Evolutionary conservation across 805 yeast genomes (phyloP).

Genomic region (Pichia gijzeniarum): DNA sequence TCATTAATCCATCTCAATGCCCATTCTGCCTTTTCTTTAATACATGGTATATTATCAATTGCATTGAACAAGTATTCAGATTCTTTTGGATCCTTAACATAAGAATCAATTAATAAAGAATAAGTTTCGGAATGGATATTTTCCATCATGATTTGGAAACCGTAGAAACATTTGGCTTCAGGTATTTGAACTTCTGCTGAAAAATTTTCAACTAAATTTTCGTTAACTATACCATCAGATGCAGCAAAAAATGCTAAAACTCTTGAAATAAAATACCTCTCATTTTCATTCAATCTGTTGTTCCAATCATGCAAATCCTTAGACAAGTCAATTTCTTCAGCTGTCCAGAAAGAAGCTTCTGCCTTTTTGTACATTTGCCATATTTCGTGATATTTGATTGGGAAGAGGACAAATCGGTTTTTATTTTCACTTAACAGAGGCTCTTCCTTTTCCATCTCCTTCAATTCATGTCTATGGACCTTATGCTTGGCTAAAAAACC

Average conservation of each 20-base stretch:
- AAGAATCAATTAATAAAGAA: slow-evolving; percentile 88
- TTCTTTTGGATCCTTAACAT: slow-evolving; percentile 94
- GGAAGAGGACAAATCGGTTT: slow-evolving; percentile 87
- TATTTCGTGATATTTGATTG: slow-evolving; percentile 93
- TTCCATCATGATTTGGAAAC: slow-evolving; percentile 99
- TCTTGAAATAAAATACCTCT: slow-evolving; percentile 85
- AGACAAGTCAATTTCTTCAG: slow-evolving; percentile 94
- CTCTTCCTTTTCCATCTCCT: slow-evolving; percentile 77
- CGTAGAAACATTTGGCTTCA: slow-evolving; percentile 97
- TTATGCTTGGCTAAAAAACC: slow-evolving; percentile 55
- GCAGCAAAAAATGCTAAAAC: slow-evolving; percentile 98
- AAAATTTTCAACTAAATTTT: slow-evolving; percentile 94
- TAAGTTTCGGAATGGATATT: slow-evolving; percentile 97
- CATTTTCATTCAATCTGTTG: slow-evolving; percentile 79
- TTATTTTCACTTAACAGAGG: slow-evolving; percentile 82
- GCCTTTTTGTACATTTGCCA: slow-evolving; percentile 98
- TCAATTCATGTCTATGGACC: slow-evolving; percentile 66
- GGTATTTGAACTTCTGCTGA: slow-evolving; percentile 96
- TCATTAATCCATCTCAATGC: slow-evolving; percentile 96
- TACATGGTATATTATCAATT: slow-evolving; percentile 92
- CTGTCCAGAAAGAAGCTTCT: slow-evolving; percentile 99
- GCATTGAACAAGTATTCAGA: slow-evolving; percentile 89
- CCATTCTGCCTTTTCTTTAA: slow-evolving; percentile 97
- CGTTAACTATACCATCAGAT: slow-evolving; percentile 97
- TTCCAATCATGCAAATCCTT: slow-evolving; percentile 95